Percentiles rank a stretch among this genome's conserved stretches.
Conservation (phyloP, 1,139 yeast species). For the Scheffersomyces illinoinensis region DNA sequence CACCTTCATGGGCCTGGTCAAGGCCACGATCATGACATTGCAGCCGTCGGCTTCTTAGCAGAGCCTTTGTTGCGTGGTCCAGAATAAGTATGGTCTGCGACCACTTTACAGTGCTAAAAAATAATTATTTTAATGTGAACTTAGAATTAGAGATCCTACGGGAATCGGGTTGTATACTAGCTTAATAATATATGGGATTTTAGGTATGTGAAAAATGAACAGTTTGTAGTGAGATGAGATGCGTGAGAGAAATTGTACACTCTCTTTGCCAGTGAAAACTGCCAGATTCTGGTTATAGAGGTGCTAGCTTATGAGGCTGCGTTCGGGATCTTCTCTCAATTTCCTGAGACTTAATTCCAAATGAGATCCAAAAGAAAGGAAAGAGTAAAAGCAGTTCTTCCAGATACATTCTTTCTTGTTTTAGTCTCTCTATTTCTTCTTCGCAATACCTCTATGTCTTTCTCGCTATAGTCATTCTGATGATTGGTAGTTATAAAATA, state of each 20-base stretch:
- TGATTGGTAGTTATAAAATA: too few species aligned
- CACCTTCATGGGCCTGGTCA: constrained; percentile 39
- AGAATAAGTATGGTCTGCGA: constrained; percentile 16
- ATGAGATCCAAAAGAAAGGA: too few species aligned
- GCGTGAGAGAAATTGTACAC: neutral
- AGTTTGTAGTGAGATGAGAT: neutral
- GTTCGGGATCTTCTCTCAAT: too few species aligned
- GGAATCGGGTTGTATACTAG: neutral
- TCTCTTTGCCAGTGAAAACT: neutral
- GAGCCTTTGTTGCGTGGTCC: constrained; percentile 36
- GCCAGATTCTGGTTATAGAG: neutral
- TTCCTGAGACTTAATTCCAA: too few species aligned
- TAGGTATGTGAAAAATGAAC: neutral
- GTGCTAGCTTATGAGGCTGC: too few species aligned
- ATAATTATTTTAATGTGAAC: neutral
- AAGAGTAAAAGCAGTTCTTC: too few species aligned
- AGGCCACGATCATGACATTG: constrained; percentile 26
- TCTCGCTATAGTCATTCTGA: too few species aligned
- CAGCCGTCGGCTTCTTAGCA: constrained; percentile 31
- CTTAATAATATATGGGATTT: neutral
- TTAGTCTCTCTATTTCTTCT: too few species aligned
- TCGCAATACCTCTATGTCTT: too few species aligned
- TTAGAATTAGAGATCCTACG: neutral
- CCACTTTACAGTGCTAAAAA: neutral
- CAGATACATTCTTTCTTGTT: too few species aligned